phyloP scores from a whole-genome alignment of 352 stramenopile species.

The Globisporangium spiculum region DNA sequence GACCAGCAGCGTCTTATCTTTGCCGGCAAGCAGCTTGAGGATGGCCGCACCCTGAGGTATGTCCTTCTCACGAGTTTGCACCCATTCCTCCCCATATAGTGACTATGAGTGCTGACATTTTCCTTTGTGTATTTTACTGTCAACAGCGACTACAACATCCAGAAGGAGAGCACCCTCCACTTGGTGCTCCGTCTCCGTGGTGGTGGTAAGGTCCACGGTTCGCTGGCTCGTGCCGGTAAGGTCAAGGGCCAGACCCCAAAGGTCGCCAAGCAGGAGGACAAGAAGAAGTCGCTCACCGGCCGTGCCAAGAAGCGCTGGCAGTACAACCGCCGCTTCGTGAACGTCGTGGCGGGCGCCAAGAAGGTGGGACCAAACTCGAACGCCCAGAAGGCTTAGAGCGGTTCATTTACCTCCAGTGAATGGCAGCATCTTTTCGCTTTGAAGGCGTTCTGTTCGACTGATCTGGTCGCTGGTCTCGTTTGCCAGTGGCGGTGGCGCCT shows the following conservation, averaged over 20 bases:
- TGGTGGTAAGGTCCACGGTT: constrained; percentile 99
- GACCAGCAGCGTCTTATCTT: constrained; percentile 90
- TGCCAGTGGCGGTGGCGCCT: neutral
- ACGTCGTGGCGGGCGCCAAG: constrained; percentile 98
- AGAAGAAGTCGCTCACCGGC: constrained; percentile 96
- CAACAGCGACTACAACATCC: constrained; percentile 96
- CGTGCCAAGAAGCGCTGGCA: constrained; percentile 99
- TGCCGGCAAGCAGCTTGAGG: constrained; percentile 91
- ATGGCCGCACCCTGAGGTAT: constrained; percentile 79
- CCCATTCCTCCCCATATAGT: neutral
- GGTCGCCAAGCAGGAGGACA: constrained; percentile 98
- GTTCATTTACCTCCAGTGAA: neutral
- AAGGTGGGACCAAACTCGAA: constrained; percentile 98
- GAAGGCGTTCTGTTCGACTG: constrained; percentile 2
- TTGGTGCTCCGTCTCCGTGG: constrained; percentile 93
- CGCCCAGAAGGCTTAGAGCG: constrained; percentile 87
- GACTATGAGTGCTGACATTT: neutral
- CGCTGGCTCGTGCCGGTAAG: constrained; percentile 99
- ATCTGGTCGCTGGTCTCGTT: neutral
- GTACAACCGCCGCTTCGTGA: constrained; percentile 99
- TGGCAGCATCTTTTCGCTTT: constrained; percentile 13
- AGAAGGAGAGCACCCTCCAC: constrained; percentile 97
- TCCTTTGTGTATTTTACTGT: neutral
- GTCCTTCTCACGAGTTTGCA: neutral
- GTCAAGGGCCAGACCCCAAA: constrained; percentile 99